Evolutionary conservation across 2,329 filamentous ascomycete species (phyloP).

Genomic region (Claviceps arundinis): DNA sequence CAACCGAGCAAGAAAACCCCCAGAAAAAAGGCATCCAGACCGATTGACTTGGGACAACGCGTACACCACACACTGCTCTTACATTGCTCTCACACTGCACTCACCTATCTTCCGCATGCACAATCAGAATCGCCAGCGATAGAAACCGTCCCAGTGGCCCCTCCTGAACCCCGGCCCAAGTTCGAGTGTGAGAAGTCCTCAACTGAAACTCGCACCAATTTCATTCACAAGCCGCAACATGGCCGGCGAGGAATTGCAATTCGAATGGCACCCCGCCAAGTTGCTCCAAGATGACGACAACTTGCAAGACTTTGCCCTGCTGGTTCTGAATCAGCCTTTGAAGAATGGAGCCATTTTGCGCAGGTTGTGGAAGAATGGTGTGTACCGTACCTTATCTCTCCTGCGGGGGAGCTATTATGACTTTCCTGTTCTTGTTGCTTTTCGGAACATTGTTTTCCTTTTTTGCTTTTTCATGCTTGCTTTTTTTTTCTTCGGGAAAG

Average conservation of each 20-base stretch:
- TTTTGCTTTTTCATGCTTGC: not conserved
- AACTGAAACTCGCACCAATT: too few relatives aligned
- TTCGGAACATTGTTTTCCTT: not conserved
- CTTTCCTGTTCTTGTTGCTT: too few relatives aligned
- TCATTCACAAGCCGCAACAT: slow-evolving; percentile 6
- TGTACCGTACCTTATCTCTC: too few relatives aligned
- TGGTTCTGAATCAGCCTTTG: slow-evolving; percentile 40
- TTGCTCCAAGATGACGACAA: slow-evolving; percentile 21
- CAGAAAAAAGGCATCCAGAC: not conserved
- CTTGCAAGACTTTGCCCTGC: slow-evolving; percentile 27
- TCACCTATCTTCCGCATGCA: too few relatives aligned
- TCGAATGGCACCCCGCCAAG: slow-evolving; percentile 28
- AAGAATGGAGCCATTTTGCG: slow-evolving; percentile 32
- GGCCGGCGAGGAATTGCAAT: slow-evolving; percentile 15
- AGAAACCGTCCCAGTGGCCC: too few relatives aligned
- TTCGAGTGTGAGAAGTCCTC: too few relatives aligned
- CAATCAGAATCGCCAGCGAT: too few relatives aligned
- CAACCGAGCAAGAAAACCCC: not conserved
- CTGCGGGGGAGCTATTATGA: too few relatives aligned
- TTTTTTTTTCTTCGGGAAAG: too few relatives aligned
- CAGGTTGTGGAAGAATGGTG: slow-evolving; percentile 36
- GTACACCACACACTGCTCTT: not conserved
- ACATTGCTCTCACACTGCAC: too few relatives aligned
- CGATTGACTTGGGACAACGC: not conserved
- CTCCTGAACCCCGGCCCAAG: too few relatives aligned